Evolutionary conservation across 495 filamentous ascomycete genomes (phyloP).

Genomic region (Penicillium goetzii): DNA sequence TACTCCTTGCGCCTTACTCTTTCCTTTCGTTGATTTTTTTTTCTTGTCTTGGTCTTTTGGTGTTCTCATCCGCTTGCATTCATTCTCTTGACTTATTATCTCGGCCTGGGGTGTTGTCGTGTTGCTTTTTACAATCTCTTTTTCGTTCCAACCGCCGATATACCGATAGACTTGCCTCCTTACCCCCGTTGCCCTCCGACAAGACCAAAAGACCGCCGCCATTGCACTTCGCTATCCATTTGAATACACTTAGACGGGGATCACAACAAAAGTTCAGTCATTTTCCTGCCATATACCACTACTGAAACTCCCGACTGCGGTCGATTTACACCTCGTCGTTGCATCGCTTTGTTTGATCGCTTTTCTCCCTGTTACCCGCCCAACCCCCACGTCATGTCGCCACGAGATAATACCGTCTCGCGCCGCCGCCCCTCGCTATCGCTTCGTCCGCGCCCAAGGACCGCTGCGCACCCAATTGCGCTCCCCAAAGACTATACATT

Average conservation of each 20-base stretch:
- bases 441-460: constrained; percentile 42
- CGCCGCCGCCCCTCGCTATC: constrained; percentile 46
- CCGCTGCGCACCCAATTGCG: constrained; percentile 30
- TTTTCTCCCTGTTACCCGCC: neutral
- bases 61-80: constrained; percentile 15
- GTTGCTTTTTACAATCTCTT: constrained; percentile 20
- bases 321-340: neutral
- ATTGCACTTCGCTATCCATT: constrained; percentile 8
- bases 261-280: constrained; percentile 13
- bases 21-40: constrained; percentile 20
- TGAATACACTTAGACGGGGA: constrained; percentile 17
- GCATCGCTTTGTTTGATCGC: neutral
- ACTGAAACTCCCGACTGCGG: neutral
- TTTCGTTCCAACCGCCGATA: constrained; percentile 7
- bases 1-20: constrained; percentile 28
- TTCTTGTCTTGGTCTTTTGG: constrained; percentile 21
- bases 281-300: constrained; percentile 4
- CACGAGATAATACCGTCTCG: constrained; percentile 34
- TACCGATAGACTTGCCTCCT: constrained; percentile 18
- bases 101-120: constrained; percentile 17
- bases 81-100: constrained; percentile 17
- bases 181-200: neutral
- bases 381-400: constrained; percentile 38
- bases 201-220: neutral
- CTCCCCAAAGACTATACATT: constrained; percentile 29